These are phyloP conservation scores for Cotoneaster glaucophyllus DNA, from an alignment of 306 rosid species.

Conservation along the genomic window DNA sequence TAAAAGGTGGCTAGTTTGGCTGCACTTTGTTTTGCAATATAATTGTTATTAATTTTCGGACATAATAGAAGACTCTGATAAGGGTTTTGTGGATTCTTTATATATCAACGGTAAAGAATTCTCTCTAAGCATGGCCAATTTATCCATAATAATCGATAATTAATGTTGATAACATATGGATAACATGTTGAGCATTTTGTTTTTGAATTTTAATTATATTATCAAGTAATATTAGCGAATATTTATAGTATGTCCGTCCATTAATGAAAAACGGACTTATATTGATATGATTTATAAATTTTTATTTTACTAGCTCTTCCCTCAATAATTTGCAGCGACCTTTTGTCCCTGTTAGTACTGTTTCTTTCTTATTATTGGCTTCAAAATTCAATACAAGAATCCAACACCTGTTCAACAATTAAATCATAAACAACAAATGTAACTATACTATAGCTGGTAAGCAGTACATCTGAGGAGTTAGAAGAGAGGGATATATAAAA, in stretches of 20 bases:
- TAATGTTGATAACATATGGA: too few species aligned
- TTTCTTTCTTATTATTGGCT: too few species aligned
- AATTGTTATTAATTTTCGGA: background rate
- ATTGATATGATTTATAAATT: too few species aligned
- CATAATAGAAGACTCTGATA: background rate
- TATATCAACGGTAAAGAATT: too few species aligned
- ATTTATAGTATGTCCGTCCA: background rate
- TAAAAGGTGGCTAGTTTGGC: constrained; percentile 1
- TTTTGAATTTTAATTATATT: too few species aligned
- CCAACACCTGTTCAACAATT: background rate
- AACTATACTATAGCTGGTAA: background rate
- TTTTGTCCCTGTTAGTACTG: background rate
- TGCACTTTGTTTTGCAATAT: background rate
- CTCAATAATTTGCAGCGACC: background rate
- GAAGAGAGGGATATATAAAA: background rate
- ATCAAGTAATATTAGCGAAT: background rate
- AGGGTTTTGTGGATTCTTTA: background rate
- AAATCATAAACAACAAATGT: background rate
- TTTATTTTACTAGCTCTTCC: too few species aligned
- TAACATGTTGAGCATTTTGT: background rate
- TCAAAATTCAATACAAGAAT: background rate
- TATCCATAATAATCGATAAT: too few species aligned
- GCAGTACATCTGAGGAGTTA: background rate
- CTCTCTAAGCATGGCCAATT: background rate
- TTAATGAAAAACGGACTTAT: background rate